These are phyloP conservation scores for Inga oerstediana DNA, from an alignment of 306 rosid species.

Conservation along the genomic window DNA sequence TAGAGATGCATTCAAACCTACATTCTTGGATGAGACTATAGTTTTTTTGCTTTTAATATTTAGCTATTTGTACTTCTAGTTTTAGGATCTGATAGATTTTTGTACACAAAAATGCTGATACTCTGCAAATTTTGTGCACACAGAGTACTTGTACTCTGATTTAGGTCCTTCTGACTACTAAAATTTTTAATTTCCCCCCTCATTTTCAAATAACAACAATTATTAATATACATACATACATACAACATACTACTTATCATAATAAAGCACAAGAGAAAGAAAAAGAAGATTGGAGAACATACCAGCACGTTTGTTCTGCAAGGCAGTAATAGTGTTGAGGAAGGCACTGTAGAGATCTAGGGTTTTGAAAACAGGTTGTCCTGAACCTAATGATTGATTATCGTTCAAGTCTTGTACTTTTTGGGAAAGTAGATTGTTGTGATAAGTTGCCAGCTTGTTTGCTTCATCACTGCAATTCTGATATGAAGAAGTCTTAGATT, in stretches of 20 bases:
- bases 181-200: too few relatives aligned
- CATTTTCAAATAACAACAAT: too few relatives aligned
- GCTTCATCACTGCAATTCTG: slow-evolving; percentile 1
- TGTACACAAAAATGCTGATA: too few relatives aligned
- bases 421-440: slow-evolving; percentile 43
- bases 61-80: too few relatives aligned
- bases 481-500: slow-evolving; percentile 8
- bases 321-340: slow-evolving; percentile 29
- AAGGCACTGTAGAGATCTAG: slow-evolving; percentile 35
- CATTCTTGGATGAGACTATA: too few relatives aligned
- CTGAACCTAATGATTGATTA: neutral
- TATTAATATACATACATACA: too few relatives aligned
- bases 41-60: too few relatives aligned
- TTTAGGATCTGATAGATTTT: too few relatives aligned
- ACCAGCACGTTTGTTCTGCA: slow-evolving; percentile 25
- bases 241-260: neutral
- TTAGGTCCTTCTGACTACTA: too few relatives aligned
- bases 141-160: too few relatives aligned
- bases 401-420: slow-evolving; percentile 34
- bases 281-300: neutral
- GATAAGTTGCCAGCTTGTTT: slow-evolving; percentile 38
- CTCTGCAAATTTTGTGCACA: too few relatives aligned
- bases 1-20: too few relatives aligned
- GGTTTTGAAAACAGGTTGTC: slow-evolving; percentile 27
- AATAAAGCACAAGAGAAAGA: neutral